These are phyloP conservation scores for Tetracladium maxilliforme DNA, from an alignment of 2,329 filamentous ascomycete species.

Conservation along the genomic window DNA sequence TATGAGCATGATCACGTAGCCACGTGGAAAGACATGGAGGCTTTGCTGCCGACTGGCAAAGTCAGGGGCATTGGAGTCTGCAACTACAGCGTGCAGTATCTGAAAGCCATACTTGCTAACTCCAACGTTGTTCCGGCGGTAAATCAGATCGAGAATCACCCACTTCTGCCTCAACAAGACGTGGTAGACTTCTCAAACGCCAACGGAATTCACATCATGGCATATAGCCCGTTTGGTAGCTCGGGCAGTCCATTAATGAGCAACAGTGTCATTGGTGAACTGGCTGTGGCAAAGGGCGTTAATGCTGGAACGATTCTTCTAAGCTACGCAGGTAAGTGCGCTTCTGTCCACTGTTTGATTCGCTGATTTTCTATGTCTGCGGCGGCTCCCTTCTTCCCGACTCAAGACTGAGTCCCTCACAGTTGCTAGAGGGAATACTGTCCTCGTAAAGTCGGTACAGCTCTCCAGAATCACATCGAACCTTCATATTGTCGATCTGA, in stretches of 20 bases:
- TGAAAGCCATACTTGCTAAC: slow-evolving; percentile 19
- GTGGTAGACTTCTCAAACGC: slow-evolving; percentile 32
- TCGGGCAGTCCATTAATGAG: slow-evolving; percentile 30
- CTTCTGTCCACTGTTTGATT: too few species aligned
- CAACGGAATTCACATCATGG: slow-evolving; percentile 34
- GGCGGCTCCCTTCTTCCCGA: too few species aligned
- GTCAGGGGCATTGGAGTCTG: slow-evolving; percentile 29
- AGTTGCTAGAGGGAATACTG: too few species aligned
- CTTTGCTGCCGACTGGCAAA: slow-evolving; percentile 28
- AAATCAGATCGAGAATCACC: slow-evolving; percentile 48
- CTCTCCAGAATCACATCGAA: too few species aligned
- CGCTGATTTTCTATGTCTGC: too few species aligned
- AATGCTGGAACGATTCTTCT: too few species aligned
- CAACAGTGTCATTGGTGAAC: too few species aligned
- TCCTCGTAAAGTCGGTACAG: too few species aligned
- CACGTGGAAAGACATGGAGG: slow-evolving; percentile 34
- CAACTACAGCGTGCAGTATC: slow-evolving; percentile 17
- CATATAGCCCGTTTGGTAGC: slow-evolving; percentile 28
- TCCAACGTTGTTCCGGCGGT: slow-evolving; percentile 32
- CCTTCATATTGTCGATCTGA: too few species aligned
- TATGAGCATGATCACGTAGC: slow-evolving; percentile 3
- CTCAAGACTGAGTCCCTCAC: too few species aligned
- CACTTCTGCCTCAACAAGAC: slow-evolving; percentile 36
- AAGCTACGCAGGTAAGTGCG: too few species aligned
- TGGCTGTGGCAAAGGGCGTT: too few species aligned